Conservation (phyloP, 225 moss, liverwort and hornwort species). For the Pseudoscleropodium purum region DNA sequence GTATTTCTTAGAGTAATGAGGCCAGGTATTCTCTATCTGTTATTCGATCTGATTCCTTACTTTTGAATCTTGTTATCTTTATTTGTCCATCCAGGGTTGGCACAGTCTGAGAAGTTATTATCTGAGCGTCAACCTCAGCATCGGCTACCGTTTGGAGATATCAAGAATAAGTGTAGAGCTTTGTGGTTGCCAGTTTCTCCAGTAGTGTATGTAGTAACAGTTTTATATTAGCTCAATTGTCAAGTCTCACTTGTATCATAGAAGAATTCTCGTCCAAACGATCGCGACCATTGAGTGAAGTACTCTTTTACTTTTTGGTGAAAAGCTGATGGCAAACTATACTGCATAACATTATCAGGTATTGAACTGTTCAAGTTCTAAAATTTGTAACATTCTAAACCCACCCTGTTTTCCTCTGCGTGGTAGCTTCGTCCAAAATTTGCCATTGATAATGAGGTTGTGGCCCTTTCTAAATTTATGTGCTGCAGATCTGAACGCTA, state of each 20-base stretch:
- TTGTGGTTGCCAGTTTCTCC: not conserved
- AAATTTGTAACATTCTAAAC: not conserved
- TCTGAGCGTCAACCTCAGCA: not conserved
- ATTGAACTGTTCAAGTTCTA: not conserved
- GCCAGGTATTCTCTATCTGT: not conserved
- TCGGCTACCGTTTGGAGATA: not conserved
- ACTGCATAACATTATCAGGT: not conserved
- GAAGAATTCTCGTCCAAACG: not conserved
- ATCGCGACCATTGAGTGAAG: not conserved
- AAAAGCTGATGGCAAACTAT: not conserved
- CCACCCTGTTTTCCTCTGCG: not conserved
- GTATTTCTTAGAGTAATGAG: not conserved
- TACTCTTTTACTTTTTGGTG: not conserved
- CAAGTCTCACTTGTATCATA: slow-evolving; percentile 9
- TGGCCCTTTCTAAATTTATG: not conserved
- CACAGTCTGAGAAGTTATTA: not conserved
- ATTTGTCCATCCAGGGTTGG: not conserved
- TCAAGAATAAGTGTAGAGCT: not conserved
- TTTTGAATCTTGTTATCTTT: not conserved
- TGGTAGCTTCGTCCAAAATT: not conserved
- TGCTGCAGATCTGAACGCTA: no score
- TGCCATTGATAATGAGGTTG: not conserved
- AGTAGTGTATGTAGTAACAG: not conserved
- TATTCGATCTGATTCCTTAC: not conserved
- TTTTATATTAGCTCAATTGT: not conserved